Evolutionary conservation across 768 basidiomycete genomes (phyloP).

Genomic region (Boletus speciosus): DNA sequence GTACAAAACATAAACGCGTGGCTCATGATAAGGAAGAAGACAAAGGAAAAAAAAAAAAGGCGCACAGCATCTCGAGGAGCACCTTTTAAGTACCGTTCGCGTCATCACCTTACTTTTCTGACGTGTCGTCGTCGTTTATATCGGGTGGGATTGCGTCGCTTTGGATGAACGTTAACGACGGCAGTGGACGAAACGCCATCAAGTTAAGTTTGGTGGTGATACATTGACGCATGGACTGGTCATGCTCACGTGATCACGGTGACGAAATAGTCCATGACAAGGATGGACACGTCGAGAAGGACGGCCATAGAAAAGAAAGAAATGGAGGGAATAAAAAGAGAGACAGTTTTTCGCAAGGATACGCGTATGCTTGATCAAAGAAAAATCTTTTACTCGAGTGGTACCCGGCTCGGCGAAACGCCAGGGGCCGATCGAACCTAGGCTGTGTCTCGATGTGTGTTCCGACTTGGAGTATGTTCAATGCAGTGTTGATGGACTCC

Average conservation of each 20-base stretch:
- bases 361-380: no score
- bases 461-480: not conserved
- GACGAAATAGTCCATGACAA: no score
- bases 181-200: no score
- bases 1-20: not conserved
- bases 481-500: not conserved
- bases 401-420: not conserved
- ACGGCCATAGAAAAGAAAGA: not conserved
- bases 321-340: not conserved
- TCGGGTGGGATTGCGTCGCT: not conserved
- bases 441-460: slow-evolving; percentile 6
- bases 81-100: no score
- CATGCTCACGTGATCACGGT: no score
- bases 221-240: no score
- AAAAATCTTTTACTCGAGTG: not conserved
- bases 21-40: not conserved
- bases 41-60: no score
- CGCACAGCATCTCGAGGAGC: not conserved
- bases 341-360: not conserved
- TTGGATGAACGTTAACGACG: no score
- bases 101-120: not conserved
- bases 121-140: not conserved
- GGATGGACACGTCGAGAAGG: not conserved
- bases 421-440: not conserved
- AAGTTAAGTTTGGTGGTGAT: no score